Evolutionary conservation across 2,329 filamentous ascomycete genomes (phyloP).

Genomic region (Calonectria ilicicola): DNA sequence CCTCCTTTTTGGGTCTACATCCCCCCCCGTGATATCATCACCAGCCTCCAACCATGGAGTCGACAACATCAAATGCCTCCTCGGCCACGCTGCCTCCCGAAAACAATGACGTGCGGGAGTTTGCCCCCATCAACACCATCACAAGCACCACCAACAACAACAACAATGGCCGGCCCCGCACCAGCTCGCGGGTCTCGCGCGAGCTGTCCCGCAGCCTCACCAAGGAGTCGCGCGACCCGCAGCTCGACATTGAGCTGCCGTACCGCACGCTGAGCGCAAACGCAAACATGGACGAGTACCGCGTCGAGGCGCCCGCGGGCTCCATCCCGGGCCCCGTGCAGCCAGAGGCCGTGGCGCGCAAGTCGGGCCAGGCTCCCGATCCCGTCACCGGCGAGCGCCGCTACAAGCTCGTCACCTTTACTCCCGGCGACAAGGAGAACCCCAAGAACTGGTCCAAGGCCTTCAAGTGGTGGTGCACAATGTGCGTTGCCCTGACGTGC

Average conservation of each 20-base stretch:
- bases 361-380: slow-evolving; percentile 22
- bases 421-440: slow-evolving; percentile 78
- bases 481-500: slow-evolving; percentile 83
- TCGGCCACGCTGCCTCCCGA: slow-evolving; percentile 22
- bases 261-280: slow-evolving; percentile 71
- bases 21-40: not conserved
- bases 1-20: no score
- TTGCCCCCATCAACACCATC: slow-evolving; percentile 39
- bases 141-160: slow-evolving; percentile 25
- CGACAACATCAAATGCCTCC: slow-evolving; percentile 17
- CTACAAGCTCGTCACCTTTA: slow-evolving; percentile 73
- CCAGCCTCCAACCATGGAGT: slow-evolving; percentile 3
- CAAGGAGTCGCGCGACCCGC: slow-evolving; percentile 54
- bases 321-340: slow-evolving; percentile 64
- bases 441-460: slow-evolving; percentile 87
- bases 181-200: slow-evolving; percentile 25
- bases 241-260: slow-evolving; percentile 69
- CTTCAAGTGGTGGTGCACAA: slow-evolving; percentile 86
- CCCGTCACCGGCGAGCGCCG: slow-evolving; percentile 36
- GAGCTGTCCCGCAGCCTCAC: slow-evolving; percentile 47
- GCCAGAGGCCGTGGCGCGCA: slow-evolving; percentile 39
- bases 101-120: slow-evolving; percentile 15
- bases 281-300: slow-evolving; percentile 77
- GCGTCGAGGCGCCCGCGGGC: slow-evolving; percentile 70
- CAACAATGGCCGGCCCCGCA: slow-evolving; percentile 38